Base-by-base conservation (phyloP, 495 filamentous ascomycete genomes). In the Aspergillus diversus region DNA sequence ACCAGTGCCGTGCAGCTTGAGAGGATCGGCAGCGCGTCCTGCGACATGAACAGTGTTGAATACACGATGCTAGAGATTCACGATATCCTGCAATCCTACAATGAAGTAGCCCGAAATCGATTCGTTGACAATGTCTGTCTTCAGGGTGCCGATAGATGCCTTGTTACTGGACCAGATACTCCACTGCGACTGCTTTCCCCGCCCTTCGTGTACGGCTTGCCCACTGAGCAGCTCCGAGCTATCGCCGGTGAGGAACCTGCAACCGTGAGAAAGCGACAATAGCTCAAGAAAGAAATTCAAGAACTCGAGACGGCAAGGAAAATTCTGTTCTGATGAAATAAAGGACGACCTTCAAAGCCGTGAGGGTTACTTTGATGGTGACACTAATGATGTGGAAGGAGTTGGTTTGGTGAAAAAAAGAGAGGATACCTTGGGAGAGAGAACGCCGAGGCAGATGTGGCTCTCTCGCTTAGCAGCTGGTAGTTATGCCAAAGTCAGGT, bases 1-100 rank as follows among this genome's bases (percentile, higher is more conserved):
- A 33, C 39, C 2, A 35, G 15, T 16, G 63, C 73, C 0, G 69
- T 77, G 5, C 61, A 66, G 5, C 16, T 78, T 0, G 31, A 48
- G 5, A 70, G 73, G 15, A 12, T 76, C n/a, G 33, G 1, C n/a
- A 9, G 37, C 37, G 37, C 15, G 9, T 42, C 54, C 1, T 5
- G 65, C 11, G 33, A 69, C 16, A 81, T 80, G 68, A 76, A 69
- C 61, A 89, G 87, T 59, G 57, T 60, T 0, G 71, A 82, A 0
- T 73, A 83, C n/a, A 74, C 74, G 4, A 64, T 79, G 7, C 72
- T 81, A 50, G 78, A 85, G 0, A 78, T 90, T 7, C 84, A 89
- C 51, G 83, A 89, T 60, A 80, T 83, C 15, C 70, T 89, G 2
- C 57, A 80, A 50, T 73, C 80, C 3, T 90, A 90, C 67, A 89